Conservation (phyloP, 768 basidiomycete species). For the Amanita inopinata region DNA sequence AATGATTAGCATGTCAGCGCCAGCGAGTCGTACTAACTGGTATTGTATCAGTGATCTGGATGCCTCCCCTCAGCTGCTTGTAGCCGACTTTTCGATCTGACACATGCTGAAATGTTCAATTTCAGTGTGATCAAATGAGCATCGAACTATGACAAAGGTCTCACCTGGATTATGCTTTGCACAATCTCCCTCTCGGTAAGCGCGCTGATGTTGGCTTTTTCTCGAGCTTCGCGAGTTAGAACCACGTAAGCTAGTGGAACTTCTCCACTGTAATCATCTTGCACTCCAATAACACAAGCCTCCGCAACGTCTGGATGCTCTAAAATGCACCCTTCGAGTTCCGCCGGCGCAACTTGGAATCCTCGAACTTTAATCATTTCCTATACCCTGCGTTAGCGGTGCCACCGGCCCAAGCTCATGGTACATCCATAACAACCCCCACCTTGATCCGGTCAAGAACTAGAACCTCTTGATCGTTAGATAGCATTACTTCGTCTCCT, state of each 20-base stretch:
- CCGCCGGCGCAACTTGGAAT: constrained; percentile 45
- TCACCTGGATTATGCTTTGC: constrained; percentile 33
- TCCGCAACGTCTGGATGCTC: constrained; percentile 47
- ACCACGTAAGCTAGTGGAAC: constrained; percentile 56
- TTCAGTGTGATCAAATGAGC: not conserved
- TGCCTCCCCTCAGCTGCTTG: constrained; percentile 39
- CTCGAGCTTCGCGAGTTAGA: constrained; percentile 28
- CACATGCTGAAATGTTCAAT: constrained; percentile 27
- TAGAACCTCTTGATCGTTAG: constrained; percentile 40
- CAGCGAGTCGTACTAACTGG: constrained; percentile 16
- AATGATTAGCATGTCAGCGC: not conserved
- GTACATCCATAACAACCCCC: constrained; percentile 2
- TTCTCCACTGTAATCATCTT: constrained; percentile 54
- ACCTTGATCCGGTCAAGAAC: constrained; percentile 55
- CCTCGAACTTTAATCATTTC: constrained; percentile 62
- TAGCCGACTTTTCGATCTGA: constrained; percentile 38
- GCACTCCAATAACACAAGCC: constrained; percentile 48
- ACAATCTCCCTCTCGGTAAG: constrained; percentile 25
- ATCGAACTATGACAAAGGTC: no score
- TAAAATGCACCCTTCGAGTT: constrained; percentile 42
- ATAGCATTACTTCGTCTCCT: constrained; percentile 48
- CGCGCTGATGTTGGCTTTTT: constrained; percentile 19
- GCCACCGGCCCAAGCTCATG: not conserved
- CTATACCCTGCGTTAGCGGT: constrained; percentile 19
- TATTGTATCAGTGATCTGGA: constrained; percentile 25